Evolutionary conservation across 2,329 filamentous ascomycete species (phyloP), one percentile per base, ranked within the genome.

Genomic region (Fusarium sp.): DNA sequence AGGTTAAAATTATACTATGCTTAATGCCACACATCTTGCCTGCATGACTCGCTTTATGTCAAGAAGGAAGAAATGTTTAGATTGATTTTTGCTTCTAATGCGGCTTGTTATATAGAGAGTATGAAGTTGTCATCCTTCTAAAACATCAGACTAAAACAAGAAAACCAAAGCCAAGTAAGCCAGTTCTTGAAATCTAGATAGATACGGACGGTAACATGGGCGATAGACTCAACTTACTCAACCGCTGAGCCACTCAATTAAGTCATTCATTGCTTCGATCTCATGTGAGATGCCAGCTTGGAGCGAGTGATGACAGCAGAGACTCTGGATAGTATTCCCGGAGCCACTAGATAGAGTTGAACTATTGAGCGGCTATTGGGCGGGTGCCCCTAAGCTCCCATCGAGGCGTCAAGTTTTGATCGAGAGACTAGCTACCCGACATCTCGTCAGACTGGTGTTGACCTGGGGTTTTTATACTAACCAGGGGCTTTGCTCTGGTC

Each of bases 331-430:
- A 11, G 19, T 22, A 35, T 40, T 15, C 10, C n/a, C 13, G 1
- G 29, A 32, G 7, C 11, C 10, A 43, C 22, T 38, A 29, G 12
- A 42, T 46, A 45, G 5, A 49, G 43, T 51, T 51, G 2, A 12
- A 44, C 38, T 45, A 61, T 43, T 24, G 5, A 45, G 25, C 10
- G 26, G 40, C 34, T 55, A 39, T 22, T 8, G 31, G 35, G 32
- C 12, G 28, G 24, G 39, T 61, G 32, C 12, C 25, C n/a, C 11
- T 3, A 55, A 44, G 15, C 45, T 61, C 34, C 26, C 41, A 15
- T 26, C 6, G 19, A 32, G 32, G 60, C 60, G 54, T 42, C 5
- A 41, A 38, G 15, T 44, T 47, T 42, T 34, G n/a, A 36, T 31
- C 6, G 52, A 35, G 10, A 34, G 28, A 44, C 42, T 28, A 19